These are phyloP conservation scores for Lophiostoma macrostomum DNA, from an alignment of 495 filamentous ascomycete genomes.

Conservation along the genomic window DNA sequence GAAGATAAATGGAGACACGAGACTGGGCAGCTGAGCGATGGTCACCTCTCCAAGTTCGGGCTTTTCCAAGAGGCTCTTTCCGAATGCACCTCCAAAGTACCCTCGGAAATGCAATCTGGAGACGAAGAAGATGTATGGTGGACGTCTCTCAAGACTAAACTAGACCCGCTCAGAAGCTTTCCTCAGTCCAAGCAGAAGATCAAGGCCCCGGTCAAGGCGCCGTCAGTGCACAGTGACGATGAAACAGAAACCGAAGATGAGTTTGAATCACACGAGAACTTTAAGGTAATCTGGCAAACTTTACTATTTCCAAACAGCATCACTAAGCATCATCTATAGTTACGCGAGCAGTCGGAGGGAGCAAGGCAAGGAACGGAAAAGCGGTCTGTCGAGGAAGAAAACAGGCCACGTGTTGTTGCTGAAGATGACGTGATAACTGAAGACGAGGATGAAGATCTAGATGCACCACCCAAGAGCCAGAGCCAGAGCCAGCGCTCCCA, in stretches of 20 bases:
- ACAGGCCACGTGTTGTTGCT: not conserved
- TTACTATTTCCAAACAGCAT: too few relatives aligned
- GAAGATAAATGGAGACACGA: conserved; percentile 47
- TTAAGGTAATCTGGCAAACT: too few relatives aligned
- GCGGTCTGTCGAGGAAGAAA: too few relatives aligned
- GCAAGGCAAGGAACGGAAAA: too few relatives aligned
- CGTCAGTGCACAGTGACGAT: conserved; percentile 38
- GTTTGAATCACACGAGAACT: conserved; percentile 28
- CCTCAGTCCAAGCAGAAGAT: not conserved
- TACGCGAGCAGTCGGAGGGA: too few relatives aligned
- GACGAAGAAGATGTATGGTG: conserved; percentile 14
- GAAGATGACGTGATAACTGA: conserved; percentile 23
- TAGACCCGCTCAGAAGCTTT: not conserved
- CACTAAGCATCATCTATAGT: too few relatives aligned
- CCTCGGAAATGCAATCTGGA: conserved; percentile 45
- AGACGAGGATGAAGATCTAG: conserved; percentile 30
- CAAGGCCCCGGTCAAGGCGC: conserved; percentile 22
- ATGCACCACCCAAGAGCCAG: conserved; percentile 17
- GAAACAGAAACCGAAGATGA: conserved; percentile 39
- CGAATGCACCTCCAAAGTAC: conserved; percentile 42
- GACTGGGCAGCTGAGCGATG: conserved; percentile 32
- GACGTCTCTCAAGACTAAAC: not conserved
- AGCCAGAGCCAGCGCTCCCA: conserved; percentile 1
- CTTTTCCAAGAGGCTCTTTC: conserved; percentile 37
- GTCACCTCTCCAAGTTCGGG: conserved; percentile 7